Base-by-base conservation (phyloP, 495 filamentous ascomycete species). In the Thozetella sp. region DNA sequence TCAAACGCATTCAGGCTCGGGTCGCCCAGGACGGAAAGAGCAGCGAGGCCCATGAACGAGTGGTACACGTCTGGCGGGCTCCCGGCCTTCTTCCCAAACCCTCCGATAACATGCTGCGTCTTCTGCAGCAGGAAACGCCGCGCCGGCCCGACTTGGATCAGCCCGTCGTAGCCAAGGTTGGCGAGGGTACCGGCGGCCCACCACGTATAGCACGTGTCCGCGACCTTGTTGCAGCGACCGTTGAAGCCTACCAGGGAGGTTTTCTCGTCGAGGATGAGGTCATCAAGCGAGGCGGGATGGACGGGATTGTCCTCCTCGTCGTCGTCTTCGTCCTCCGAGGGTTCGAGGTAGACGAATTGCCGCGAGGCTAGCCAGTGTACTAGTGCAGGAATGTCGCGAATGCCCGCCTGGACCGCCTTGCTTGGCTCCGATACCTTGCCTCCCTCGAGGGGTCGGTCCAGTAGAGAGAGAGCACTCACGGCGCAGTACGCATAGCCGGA, bases 201-300 rank as follows among this genome's bases (percentile, higher is more conserved):
- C 79, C 93, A 99, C 4, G 84, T 86, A 72, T 99, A 98, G 73
- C 95, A 99, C 1, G 94, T 98, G 74, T 99, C 95, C 20, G 88
- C 87, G 13, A 85, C 71, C 68, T 99, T 99, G 76, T 97, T 97
- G 60, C 82, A 84, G 30, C 95, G 86, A 46, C 95, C 95, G 65
- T 94, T 96, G 69, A 96, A 91, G 22, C 92, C 94, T 6, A 79
- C 71, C 80, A 69, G 40, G 9, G 74, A 63, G 63, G 70, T 45
- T 66, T 62, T 54, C 46, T 75, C 52, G 57, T 72, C 43, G 50
- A 72, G 43, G 59, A 63, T 48, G 53, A 85, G 62, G 37, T 62
- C 57, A 34, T 79, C 65, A 37, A 83, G 70, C 25, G 66, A 64
- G 1, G 22, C 1, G 22, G 75, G 74, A n/a, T 67, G 64, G n/a